phyloP scores from a whole-genome alignment of 2,329 filamentous ascomycete genomes.

The Trichoderma sp. region DNA sequence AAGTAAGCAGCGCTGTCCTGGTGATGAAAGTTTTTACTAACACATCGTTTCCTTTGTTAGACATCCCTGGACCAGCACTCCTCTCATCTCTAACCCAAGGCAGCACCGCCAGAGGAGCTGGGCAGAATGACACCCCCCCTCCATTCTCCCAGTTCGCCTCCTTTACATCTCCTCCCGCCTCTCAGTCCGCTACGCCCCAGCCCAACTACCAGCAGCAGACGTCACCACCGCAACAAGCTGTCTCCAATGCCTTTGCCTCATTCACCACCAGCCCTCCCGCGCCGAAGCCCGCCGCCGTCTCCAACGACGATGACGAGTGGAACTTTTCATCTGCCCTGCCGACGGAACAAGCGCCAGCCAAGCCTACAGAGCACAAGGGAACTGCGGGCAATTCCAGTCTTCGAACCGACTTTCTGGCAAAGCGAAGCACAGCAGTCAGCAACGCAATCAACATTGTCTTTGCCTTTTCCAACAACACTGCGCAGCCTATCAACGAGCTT shows the following conservation, averaged over 20 bases:
- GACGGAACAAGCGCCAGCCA: constrained; percentile 46
- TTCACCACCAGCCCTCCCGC: constrained; percentile 40
- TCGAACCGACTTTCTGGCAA: constrained; percentile 72
- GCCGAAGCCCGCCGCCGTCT: constrained; percentile 33
- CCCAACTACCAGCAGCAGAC: constrained; percentile 51
- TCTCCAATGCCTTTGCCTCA: constrained; percentile 56
- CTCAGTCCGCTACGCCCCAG: constrained; percentile 57
- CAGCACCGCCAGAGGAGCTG: constrained; percentile 56
- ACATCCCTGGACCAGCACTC: constrained; percentile 64
- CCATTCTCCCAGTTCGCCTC: constrained; percentile 58
- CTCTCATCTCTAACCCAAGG: constrained; percentile 65
- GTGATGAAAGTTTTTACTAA: no score
- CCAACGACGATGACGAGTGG: constrained; percentile 85
- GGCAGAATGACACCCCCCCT: constrained; percentile 44
- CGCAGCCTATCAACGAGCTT: constrained; percentile 71
- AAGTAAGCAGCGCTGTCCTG: no score
- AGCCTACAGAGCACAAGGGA: constrained; percentile 63
- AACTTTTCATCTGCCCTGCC: constrained; percentile 87
- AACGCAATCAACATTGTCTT: constrained; percentile 70
- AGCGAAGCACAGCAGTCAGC: constrained; percentile 54
- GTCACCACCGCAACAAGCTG: constrained; percentile 46
- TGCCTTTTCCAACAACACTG: constrained; percentile 79
- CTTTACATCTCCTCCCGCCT: constrained; percentile 55
- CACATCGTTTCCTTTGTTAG: constrained; percentile 40
- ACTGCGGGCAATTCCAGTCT: constrained; percentile 70